Conservation (phyloP, 192 early-diverging fungal genomes). For the Coemansia sp. region DNA sequence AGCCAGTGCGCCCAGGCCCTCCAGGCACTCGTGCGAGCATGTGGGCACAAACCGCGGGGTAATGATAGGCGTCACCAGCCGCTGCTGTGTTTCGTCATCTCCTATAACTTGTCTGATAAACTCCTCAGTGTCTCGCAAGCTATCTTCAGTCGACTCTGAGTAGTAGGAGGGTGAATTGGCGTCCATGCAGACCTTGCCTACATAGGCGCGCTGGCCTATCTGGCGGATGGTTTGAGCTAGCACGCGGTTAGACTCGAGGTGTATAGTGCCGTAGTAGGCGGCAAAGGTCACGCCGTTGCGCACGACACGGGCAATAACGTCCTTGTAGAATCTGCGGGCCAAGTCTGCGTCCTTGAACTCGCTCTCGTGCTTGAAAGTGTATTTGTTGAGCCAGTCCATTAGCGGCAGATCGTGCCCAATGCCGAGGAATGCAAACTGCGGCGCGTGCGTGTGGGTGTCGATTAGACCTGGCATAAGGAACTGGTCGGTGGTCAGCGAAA, state of each 20-base stretch:
- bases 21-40: slow-evolving; percentile 73
- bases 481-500: slow-evolving; percentile 58
- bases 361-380: slow-evolving; percentile 89
- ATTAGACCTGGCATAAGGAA: slow-evolving; percentile 91
- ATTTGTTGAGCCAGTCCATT: slow-evolving; percentile 86
- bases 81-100: slow-evolving; percentile 9
- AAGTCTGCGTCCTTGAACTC: slow-evolving; percentile 68
- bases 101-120: slow-evolving; percentile 66
- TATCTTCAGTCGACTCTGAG: slow-evolving; percentile 70
- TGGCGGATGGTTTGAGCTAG: slow-evolving; percentile 75
- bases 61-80: slow-evolving; percentile 75
- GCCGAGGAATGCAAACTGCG: slow-evolving; percentile 88
- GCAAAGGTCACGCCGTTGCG: slow-evolving; percentile 89
- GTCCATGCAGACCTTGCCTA: slow-evolving; percentile 99
- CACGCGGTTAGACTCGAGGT: slow-evolving; percentile 70
- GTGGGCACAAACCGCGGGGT: slow-evolving; percentile 95
- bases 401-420: slow-evolving; percentile 89
- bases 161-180: slow-evolving; percentile 80
- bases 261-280: slow-evolving; percentile 92
- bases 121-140: slow-evolving; percentile 66
- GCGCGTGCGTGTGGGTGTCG: slow-evolving; percentile 94
- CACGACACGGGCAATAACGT: slow-evolving; percentile 70
- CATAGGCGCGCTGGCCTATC: slow-evolving; percentile 88
- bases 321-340: slow-evolving; percentile 69
- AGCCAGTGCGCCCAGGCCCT: slow-evolving; percentile 72